phyloP scores from a whole-genome alignment of 129 eudicot species.

The Smallanthus sonchifolius region DNA sequence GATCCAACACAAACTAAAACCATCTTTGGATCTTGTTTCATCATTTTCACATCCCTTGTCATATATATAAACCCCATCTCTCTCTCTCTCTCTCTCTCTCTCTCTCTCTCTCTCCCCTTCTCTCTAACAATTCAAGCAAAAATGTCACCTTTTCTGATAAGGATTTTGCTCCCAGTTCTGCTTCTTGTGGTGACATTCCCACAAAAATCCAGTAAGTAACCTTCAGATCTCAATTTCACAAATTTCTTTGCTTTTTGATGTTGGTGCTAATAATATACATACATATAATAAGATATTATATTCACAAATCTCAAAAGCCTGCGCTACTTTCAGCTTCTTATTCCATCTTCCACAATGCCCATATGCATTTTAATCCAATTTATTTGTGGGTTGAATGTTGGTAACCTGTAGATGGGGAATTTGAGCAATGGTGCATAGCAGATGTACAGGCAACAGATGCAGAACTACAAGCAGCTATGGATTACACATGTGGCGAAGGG shows the following conservation, averaged over 20 bases:
- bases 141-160: constrained; percentile 29
- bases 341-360: constrained; percentile 34
- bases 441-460: constrained; percentile 66
- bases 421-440: constrained; percentile 77
- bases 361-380: constrained; percentile 22
- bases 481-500: constrained; percentile 70
- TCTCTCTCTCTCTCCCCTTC: constrained; percentile 20
- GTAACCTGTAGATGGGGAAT: constrained; percentile 34
- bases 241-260: not conserved
- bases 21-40: constrained; percentile 30
- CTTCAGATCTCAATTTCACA: constrained; percentile 20
- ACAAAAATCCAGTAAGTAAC: constrained; percentile 37
- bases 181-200: constrained; percentile 26
- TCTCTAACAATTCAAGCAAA: constrained; percentile 25
- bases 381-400: not conserved
- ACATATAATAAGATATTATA: constrained; percentile 9
- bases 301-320: constrained; percentile 23
- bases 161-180: constrained; percentile 28
- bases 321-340: constrained; percentile 31
- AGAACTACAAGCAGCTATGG: constrained; percentile 55
- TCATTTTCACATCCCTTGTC: constrained; percentile 19
- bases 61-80: constrained; percentile 29
- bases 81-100: constrained; percentile 14
- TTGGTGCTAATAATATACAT: not conserved
- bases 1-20: constrained; percentile 32